phyloP scores from a whole-genome alignment of 331 rosid species.

The Prunus yedoensis region DNA sequence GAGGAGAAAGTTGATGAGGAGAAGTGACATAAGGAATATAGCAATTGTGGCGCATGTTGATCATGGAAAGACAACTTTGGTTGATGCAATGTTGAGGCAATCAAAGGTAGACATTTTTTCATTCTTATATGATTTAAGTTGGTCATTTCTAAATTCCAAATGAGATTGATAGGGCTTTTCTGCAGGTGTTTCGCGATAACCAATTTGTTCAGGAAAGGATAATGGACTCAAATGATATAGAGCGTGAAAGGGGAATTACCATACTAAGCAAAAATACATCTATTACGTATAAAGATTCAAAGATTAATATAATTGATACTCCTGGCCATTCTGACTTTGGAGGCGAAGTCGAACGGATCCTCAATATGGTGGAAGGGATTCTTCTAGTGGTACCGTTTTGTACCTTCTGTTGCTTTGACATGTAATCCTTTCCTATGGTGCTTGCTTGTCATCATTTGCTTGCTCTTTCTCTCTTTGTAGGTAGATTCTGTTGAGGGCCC shows the following conservation, averaged over 20 bases:
- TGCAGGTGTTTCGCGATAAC: slow-evolving; percentile 94
- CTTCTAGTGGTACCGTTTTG: slow-evolving; percentile 77
- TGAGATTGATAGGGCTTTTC: slow-evolving; percentile 21
- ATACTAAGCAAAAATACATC: slow-evolving; percentile 95
- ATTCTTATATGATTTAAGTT: not conserved
- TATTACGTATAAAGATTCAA: slow-evolving; percentile 74
- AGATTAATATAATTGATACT: slow-evolving; percentile 91
- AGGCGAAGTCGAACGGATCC: slow-evolving; percentile 95
- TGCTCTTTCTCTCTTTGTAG: slow-evolving; percentile 39
- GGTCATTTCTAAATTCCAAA: not conserved
- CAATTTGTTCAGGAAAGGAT: slow-evolving; percentile 93
- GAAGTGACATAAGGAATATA: slow-evolving; percentile 79
- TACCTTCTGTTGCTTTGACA: slow-evolving; percentile 18
- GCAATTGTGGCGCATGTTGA: slow-evolving; percentile 98
- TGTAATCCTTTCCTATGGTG: not conserved
- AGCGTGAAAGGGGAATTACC: slow-evolving; percentile 97
- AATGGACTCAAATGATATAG: slow-evolving; percentile 97
- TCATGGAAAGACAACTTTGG: slow-evolving; percentile 96
- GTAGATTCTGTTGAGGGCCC: slow-evolving; percentile 99
- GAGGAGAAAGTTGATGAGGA: slow-evolving; percentile 68
- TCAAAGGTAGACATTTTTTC: slow-evolving; percentile 58
- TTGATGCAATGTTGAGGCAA: slow-evolving; percentile 96
- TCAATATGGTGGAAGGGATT: slow-evolving; percentile 99
- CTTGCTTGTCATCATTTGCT: not conserved
- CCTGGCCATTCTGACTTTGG: slow-evolving; percentile 99